Conservation (phyloP, 2,329 filamentous ascomycete genomes). For the Ustulina deusta region DNA sequence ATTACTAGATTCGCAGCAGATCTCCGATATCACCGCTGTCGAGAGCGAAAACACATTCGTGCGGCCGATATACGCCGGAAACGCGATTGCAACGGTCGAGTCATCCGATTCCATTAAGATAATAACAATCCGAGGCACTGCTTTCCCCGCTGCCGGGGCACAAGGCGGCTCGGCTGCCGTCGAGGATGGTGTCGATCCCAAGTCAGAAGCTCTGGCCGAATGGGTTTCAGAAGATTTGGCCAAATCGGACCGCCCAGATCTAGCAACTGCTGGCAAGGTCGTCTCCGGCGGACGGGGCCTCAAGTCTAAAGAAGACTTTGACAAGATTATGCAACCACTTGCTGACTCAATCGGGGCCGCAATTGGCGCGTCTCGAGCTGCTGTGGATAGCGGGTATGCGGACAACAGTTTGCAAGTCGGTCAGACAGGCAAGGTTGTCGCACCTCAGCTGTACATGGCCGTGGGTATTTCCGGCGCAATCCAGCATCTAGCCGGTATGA, state of each 20-base stretch:
- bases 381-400: conserved; percentile 96
- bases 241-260: conserved; percentile 93
- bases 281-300: conserved; percentile 94
- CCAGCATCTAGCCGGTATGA: conserved; percentile 98
- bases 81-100: conserved; percentile 95
- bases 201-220: conserved; percentile 77
- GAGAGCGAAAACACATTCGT: conserved; percentile 95
- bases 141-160: conserved; percentile 81
- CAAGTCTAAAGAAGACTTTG: conserved; percentile 98
- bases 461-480: conserved; percentile 97
- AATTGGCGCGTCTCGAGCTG: conserved; percentile 92
- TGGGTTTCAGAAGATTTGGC: conserved; percentile 95
- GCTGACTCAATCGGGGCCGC: conserved; percentile 95
- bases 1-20: conserved; percentile 89
- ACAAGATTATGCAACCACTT: conserved; percentile 89
- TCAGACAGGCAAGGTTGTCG: conserved; percentile 98
- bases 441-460: conserved; percentile 93
- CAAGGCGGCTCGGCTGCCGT: conserved; percentile 80
- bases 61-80: conserved; percentile 96
- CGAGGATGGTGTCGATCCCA: conserved; percentile 86
- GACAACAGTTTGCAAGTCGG: conserved; percentile 99
- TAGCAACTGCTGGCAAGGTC: conserved; percentile 87
- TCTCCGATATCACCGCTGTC: conserved; percentile 90
- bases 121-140: conserved; percentile 91
- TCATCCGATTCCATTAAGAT: conserved; percentile 87